Evolutionary conservation across 768 basidiomycete species (phyloP).

Genomic region (Tremella fuciformis): DNA sequence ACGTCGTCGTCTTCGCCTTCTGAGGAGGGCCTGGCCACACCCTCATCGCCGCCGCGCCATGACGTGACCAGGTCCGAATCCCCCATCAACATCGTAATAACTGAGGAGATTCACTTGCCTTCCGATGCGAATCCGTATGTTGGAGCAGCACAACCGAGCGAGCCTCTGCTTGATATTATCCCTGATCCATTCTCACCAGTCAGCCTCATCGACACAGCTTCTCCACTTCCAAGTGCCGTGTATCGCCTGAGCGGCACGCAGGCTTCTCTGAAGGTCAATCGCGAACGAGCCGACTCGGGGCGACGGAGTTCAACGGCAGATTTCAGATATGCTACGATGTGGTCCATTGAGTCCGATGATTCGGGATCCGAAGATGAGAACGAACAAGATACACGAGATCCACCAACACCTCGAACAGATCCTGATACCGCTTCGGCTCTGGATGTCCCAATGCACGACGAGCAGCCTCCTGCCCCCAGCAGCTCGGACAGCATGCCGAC

Average conservation of each 20-base stretch:
- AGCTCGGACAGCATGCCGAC: too few relatives aligned
- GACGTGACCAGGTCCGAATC: background rate
- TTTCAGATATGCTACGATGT: background rate
- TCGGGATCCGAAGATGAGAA: background rate
- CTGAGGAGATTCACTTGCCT: background rate
- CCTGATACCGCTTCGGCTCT: background rate
- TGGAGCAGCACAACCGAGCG: too few relatives aligned
- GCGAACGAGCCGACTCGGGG: too few relatives aligned
- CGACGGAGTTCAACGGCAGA: too few relatives aligned
- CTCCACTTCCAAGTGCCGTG: too few relatives aligned
- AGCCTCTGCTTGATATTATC: background rate
- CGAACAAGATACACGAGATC: background rate
- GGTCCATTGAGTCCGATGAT: background rate
- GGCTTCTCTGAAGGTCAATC: too few relatives aligned
- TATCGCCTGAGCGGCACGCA: too few relatives aligned
- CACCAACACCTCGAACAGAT: background rate
- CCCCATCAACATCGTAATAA: background rate
- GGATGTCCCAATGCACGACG: background rate
- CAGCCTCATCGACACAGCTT: background rate
- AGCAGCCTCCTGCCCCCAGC: background rate
- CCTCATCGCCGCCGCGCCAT: too few relatives aligned
- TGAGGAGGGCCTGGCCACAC: too few relatives aligned
- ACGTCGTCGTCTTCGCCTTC: too few relatives aligned
- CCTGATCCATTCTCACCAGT: conserved; percentile 1
- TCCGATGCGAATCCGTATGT: too few relatives aligned